phyloP scores from a whole-genome alignment of 2,329 filamentous ascomycete genomes.

The Sporothrix phasma region DNA sequence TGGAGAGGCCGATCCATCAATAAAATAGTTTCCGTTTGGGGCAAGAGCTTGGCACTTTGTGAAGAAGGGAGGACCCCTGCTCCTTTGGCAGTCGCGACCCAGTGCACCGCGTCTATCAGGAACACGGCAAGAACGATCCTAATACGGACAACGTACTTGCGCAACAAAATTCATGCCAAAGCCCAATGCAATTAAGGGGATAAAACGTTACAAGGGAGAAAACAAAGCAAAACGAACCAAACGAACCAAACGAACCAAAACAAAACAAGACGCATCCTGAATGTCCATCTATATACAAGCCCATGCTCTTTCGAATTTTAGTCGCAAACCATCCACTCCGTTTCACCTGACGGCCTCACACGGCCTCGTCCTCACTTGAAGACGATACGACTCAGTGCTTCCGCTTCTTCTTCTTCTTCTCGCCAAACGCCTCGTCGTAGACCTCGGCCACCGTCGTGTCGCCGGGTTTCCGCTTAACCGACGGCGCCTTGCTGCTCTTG shows the following conservation, averaged over 20 bases:
- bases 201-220: not conserved
- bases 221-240: too few relatives aligned
- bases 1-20: not conserved
- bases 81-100: not conserved
- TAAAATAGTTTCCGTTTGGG: not conserved
- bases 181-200: not conserved
- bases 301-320: not conserved
- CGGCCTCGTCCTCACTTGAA: too few relatives aligned
- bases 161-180: not conserved
- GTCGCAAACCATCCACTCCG: not conserved
- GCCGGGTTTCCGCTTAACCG: constrained; percentile 60
- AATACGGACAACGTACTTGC: not conserved
- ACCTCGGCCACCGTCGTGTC: constrained; percentile 46
- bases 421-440: constrained; percentile 48
- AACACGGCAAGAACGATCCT: not conserved
- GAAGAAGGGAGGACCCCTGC: not conserved
- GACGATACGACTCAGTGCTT: constrained; percentile 23
- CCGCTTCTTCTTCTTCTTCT: constrained; percentile 41
- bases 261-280: not conserved
- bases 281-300: constrained; percentile 9
- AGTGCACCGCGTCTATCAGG: too few relatives aligned
- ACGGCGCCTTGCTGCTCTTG: constrained; percentile 55
- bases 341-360: not conserved
- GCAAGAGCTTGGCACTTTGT: not conserved
- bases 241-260: too few relatives aligned